These are phyloP conservation scores for Umbelopsis vinacea DNA, from an alignment of 192 early-diverging fungal species.

Conservation along the genomic window DNA sequence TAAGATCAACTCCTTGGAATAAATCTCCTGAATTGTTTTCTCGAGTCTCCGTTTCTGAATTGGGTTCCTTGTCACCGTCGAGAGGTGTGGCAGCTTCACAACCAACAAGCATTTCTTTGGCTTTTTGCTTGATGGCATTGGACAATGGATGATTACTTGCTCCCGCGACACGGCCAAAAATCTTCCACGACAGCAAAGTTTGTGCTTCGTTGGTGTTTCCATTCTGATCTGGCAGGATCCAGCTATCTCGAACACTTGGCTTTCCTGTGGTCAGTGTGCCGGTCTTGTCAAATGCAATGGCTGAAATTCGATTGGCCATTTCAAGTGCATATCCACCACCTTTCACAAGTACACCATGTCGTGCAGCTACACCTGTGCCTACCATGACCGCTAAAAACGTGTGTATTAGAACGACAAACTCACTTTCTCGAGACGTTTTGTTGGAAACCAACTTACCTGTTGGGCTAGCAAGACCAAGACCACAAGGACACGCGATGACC, in stretches of 20 bases:
- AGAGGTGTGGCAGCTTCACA: not conserved
- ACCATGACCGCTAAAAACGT: conserved; percentile 65
- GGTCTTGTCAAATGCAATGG: conserved; percentile 87
- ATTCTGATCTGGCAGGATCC: conserved; percentile 25
- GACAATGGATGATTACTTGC: conserved; percentile 77
- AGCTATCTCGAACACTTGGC: conserved; percentile 53
- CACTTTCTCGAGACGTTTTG: not conserved
- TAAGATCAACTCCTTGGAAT: conserved; percentile 48
- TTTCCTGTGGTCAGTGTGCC: conserved; percentile 78
- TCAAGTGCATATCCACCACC: conserved; percentile 79
- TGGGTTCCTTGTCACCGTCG: conserved; percentile 25
- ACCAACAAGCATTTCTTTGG: not conserved
- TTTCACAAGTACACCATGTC: conserved; percentile 67
- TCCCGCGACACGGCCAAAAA: conserved; percentile 52
- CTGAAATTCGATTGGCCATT: conserved; percentile 58
- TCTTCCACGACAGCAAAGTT: conserved; percentile 42
- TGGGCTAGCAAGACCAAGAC: conserved; percentile 69
- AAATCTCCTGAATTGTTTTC: conserved; percentile 22
- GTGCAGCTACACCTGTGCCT: conserved; percentile 70
- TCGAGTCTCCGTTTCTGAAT: conserved; percentile 7
- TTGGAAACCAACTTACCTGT: conserved; percentile 39
- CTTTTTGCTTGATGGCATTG: conserved; percentile 52
- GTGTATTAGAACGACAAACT: not conserved
- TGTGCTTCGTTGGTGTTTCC: not conserved
- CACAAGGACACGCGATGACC: conserved; percentile 78